Conservation (phyloP, 352 stramenopile species). For the Thraustotheca clavata region DNA sequence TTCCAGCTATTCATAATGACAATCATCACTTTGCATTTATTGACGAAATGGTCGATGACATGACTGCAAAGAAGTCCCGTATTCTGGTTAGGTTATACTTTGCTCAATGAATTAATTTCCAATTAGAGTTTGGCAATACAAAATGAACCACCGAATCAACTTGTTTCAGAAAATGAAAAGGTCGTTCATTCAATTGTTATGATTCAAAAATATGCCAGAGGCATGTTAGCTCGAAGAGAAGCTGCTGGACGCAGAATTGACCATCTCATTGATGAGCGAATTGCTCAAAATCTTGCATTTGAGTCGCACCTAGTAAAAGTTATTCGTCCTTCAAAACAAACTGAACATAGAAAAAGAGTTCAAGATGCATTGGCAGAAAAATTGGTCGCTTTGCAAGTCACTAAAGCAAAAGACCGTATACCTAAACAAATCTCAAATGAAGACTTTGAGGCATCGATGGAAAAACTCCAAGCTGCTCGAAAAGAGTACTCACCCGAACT, state of each 20-base stretch:
- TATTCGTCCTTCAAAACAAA: neutral
- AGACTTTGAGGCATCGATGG: slow-evolving; percentile 12
- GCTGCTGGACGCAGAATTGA: slow-evolving; percentile 41
- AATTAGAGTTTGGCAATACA: slow-evolving; percentile 3
- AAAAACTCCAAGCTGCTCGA: slow-evolving; percentile 20
- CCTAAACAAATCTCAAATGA: neutral
- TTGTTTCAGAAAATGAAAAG: neutral
- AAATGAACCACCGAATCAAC: no score
- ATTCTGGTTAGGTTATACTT: neutral
- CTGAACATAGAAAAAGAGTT: neutral
- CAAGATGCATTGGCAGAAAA: neutral
- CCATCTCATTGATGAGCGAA: slow-evolving; percentile 36
- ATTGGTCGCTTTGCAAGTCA: slow-evolving; percentile 1
- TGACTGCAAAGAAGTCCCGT: neutral
- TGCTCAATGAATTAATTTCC: no score
- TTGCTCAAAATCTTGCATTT: slow-evolving; percentile 28
- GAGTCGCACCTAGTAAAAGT: neutral
- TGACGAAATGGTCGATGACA: neutral
- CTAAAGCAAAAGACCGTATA: neutral
- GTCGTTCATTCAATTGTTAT: neutral
- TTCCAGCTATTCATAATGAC: slow-evolving; percentile 20
- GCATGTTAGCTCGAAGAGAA: neutral
- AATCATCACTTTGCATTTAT: neutral
- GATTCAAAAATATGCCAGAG: neutral
- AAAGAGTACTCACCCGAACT: slow-evolving; percentile 25